These are phyloP conservation scores for Daldinia caldariorum DNA, from an alignment of 495 filamentous ascomycete species.

Conservation along the genomic window DNA sequence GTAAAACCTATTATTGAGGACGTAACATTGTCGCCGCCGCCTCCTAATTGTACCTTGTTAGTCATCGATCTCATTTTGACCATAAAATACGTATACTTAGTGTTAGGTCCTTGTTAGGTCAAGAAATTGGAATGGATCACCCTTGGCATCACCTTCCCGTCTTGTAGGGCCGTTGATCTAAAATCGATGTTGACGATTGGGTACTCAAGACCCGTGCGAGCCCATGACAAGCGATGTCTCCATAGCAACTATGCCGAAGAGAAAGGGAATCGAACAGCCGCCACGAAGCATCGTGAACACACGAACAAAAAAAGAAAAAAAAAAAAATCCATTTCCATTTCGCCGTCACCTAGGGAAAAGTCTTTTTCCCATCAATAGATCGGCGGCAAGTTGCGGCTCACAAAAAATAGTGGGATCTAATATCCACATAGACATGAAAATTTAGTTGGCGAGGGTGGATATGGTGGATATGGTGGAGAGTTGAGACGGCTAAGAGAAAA, in stretches of 20 bases:
- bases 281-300: not conserved
- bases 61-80: not conserved
- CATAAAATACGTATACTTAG: not conserved
- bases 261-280: not conserved
- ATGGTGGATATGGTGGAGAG: slow-evolving; percentile 19
- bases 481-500: slow-evolving; percentile 15
- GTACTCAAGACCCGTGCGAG: not conserved
- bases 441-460: slow-evolving; percentile 25
- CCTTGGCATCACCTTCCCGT: not conserved
- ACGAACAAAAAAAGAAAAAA: not conserved
- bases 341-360: slow-evolving; percentile 4
- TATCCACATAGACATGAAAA: slow-evolving; percentile 19
- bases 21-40: not conserved
- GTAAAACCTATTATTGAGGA: not conserved
- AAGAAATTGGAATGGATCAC: not conserved
- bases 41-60: not conserved
- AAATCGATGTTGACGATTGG: not conserved
- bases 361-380: slow-evolving; percentile 28
- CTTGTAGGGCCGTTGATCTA: not conserved
- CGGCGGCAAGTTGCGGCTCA: slow-evolving; percentile 38
- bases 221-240: slow-evolving; percentile 6
- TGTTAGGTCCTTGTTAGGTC: not conserved
- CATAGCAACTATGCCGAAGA: slow-evolving; percentile 13
- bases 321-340: not conserved
- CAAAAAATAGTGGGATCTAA: slow-evolving; percentile 2